A percentile compares a stretch with the other conserved stretches of the same genome.
phyloP scores from a whole-genome alignment of 495 filamentous ascomycete genomes.

The Aspergillus wentii region DNA sequence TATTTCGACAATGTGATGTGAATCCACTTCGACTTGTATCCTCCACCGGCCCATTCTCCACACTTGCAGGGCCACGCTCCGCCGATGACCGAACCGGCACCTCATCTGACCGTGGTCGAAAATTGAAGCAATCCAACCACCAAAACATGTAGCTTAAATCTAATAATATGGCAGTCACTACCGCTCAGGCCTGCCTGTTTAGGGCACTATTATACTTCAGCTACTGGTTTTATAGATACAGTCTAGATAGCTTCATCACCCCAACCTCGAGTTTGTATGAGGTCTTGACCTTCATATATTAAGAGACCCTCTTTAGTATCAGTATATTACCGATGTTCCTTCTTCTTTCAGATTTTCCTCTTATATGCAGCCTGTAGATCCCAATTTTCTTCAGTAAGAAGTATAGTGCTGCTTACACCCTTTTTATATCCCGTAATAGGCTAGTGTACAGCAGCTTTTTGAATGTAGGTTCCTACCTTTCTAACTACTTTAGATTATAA shows the following conservation, averaged over 20 bases:
- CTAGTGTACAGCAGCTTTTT: too few species aligned
- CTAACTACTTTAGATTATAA: background rate
- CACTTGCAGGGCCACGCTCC: too few species aligned
- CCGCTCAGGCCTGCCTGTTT: background rate
- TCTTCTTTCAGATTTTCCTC: background rate
- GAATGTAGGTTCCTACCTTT: background rate
- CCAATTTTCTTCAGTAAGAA: background rate
- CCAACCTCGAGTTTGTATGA: background rate
- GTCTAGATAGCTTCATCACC: background rate
- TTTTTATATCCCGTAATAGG: too few species aligned
- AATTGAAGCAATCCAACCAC: too few species aligned
- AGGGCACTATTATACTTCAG: background rate
- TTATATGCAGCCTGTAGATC: background rate
- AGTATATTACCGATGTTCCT: background rate
- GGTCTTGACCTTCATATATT: too few species aligned
- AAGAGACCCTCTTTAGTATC: background rate
- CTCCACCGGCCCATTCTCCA: too few species aligned
- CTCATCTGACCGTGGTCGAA: too few species aligned
- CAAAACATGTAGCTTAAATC: too few species aligned
- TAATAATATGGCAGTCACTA: background rate
- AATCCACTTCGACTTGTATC: too few species aligned
- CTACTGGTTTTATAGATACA: background rate
- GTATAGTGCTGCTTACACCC: background rate
- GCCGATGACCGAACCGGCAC: too few species aligned
- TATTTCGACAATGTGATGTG: too few species aligned